Base-by-base conservation (phyloP, 2,329 filamentous ascomycete genomes). In the Lasiodiplodia sp. region DNA sequence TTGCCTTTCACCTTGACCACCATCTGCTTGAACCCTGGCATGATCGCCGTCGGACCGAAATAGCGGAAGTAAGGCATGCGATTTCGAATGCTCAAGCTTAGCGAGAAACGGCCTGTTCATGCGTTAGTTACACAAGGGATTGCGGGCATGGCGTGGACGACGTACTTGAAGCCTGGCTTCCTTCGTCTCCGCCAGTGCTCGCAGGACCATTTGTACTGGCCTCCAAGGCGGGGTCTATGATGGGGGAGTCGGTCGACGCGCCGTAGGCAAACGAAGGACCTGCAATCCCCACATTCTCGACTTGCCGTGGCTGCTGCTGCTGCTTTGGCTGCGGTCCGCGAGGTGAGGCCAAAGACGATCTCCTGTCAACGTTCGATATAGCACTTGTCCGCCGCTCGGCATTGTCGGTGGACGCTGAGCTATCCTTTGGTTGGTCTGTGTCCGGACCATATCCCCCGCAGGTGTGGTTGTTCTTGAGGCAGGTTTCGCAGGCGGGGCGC, bases 21-120 rank as follows among this genome's bases (percentile, higher is more conserved):
- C 92, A 96, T 96, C 78, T 96, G 93, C 79, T 96, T 96, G 82
- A 94, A 96, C 25, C 93, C 93, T 1, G 93, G 93, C 65, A 96
- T 92, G 75, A 97, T 97, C 71, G 93, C 94, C 0, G 94, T 97
- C 0, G 93, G 92, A 0, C 93, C 94, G 76, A 97, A 96, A 79
- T 96, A 97, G 70, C 94, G 86, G 74, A 97, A 97, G 77, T 96
- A 97, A 0, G 93, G 93, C 71, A 97, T 92, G 66, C 91, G 87
- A 75, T 91, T 87, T 83, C 77, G 82, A 78, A 72, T 86, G 83
- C 70, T 86, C 53, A 83, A 77, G 72, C 78, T 83, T 66, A 80
- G 52, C 14, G 67, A 52, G 16, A 47, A 38, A 18, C 63, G 67
- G 38, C 58, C 62, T 52, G 60, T 66, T 49, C 63, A 68, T 55